Conservation (phyloP, 1,139 yeast genomes). For the Sugiyamaella neomexicana region DNA sequence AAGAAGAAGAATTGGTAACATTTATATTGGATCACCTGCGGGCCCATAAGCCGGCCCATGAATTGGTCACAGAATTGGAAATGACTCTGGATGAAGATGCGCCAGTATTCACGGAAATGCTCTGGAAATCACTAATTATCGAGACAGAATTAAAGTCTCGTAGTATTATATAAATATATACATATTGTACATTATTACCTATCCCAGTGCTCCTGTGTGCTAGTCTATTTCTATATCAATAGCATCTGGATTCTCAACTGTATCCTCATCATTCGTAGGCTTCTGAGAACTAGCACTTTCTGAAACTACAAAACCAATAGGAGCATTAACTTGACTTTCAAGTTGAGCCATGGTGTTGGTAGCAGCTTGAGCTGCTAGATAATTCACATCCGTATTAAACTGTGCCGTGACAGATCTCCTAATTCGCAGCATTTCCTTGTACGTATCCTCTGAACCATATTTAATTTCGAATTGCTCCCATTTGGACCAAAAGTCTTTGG, state of each 20-base stretch:
- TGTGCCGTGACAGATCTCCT: slow-evolving; percentile 55
- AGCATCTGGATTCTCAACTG: slow-evolving; percentile 57
- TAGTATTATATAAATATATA: neutral
- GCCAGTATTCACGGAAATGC: slow-evolving; percentile 31
- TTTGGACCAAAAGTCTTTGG: slow-evolving; percentile 51
- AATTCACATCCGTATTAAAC: slow-evolving; percentile 43
- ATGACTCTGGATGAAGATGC: slow-evolving; percentile 42
- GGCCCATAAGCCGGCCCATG: slow-evolving; percentile 33
- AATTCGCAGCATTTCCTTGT: slow-evolving; percentile 69
- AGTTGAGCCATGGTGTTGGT: slow-evolving; percentile 21
- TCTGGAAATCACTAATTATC: slow-evolving; percentile 36
- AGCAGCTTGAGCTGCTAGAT: slow-evolving; percentile 34
- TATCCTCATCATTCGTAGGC: slow-evolving; percentile 9
- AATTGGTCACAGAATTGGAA: slow-evolving; percentile 36
- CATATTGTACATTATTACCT: slow-evolving; percentile 8
- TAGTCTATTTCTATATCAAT: slow-evolving; percentile 62
- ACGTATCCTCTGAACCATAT: slow-evolving; percentile 68
- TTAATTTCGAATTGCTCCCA: slow-evolving; percentile 78
- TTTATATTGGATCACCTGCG: slow-evolving; percentile 35
- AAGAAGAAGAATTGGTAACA: slow-evolving; percentile 40
- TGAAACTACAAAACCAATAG: slow-evolving; percentile 60
- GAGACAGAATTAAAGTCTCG: slow-evolving; percentile 29
- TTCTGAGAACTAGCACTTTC: slow-evolving; percentile 33
- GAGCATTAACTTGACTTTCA: slow-evolving; percentile 39
- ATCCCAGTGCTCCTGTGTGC: slow-evolving; percentile 26